Percentiles rank a stretch among this genome's conserved stretches.
These are phyloP conservation scores for Aurantiochytrium sp. DNA, from an alignment of 108 stramenopile genomes.

Conservation along the genomic window DNA sequence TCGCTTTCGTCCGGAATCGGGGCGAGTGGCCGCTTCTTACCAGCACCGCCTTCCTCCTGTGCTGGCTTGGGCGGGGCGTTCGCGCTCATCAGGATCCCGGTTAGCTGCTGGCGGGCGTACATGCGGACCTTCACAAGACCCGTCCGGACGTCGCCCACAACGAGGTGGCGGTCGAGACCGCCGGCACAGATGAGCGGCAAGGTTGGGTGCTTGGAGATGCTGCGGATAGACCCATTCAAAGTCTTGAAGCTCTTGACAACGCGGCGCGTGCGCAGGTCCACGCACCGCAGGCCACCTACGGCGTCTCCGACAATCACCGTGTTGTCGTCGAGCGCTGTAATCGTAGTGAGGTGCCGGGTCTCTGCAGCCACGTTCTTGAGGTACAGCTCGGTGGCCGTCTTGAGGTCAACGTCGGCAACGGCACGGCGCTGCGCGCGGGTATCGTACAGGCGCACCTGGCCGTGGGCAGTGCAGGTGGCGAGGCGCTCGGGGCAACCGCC, in stretches of 20 bases:
- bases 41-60: not conserved
- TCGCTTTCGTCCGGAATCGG: not conserved
- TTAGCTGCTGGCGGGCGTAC: not conserved
- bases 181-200: not conserved
- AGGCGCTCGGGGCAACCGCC: not conserved
- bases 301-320: not conserved
- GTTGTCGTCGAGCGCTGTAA: not conserved
- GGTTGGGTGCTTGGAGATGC: not conserved
- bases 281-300: not conserved
- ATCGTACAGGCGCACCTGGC: not conserved
- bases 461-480: not conserved
- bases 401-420: not conserved
- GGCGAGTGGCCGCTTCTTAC: not conserved
- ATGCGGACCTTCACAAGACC: not conserved
- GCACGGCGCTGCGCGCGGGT: not conserved
- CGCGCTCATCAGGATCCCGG: not conserved
- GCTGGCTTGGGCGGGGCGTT: not conserved
- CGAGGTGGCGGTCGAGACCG: not conserved
- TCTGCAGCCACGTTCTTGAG: not conserved
- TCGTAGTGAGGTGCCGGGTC: not conserved
- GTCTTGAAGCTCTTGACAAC: not conserved
- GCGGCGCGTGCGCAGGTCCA: not conserved
- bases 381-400: not conserved
- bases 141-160: not conserved
- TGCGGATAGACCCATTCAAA: not conserved